Evolutionary conservation across 2,329 filamentous ascomycete species (phyloP).

Genomic region (Xylaria sp.): DNA sequence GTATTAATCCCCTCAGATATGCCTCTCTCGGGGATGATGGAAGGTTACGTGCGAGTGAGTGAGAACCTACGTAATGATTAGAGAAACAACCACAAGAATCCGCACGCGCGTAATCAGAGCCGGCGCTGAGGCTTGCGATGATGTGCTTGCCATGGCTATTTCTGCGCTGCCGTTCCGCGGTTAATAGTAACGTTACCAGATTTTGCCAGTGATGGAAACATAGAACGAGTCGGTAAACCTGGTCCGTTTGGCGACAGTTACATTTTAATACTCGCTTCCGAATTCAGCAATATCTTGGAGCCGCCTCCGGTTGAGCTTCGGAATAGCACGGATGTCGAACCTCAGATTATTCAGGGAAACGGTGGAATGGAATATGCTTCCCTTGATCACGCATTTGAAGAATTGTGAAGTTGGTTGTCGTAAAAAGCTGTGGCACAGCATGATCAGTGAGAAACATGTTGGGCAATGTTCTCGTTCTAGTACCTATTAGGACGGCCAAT

Average conservation of each 20-base stretch:
- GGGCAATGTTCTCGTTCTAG: not conserved
- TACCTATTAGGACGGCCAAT: not conserved
- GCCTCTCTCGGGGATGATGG: not conserved
- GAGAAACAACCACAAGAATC: conserved; percentile 51
- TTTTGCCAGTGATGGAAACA: conserved; percentile 18
- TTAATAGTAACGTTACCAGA: conserved; percentile 34
- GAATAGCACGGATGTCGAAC: conserved; percentile 5
- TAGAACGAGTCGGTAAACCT: not conserved
- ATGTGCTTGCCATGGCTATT: conserved; percentile 23
- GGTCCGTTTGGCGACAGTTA: conserved; percentile 20
- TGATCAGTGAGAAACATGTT: not conserved
- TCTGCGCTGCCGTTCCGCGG: conserved; percentile 13
- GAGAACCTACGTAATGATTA: conserved; percentile 54
- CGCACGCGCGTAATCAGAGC: conserved; percentile 52
- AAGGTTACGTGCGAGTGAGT: conserved; percentile 5
- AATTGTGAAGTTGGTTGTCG: not conserved
- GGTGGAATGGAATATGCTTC: not conserved
- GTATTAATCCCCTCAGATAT: not conserved
- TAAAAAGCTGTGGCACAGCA: not conserved
- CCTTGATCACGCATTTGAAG: not conserved
- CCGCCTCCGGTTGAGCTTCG: conserved; percentile 6
- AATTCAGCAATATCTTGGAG: conserved; percentile 17
- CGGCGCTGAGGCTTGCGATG: conserved; percentile 32
- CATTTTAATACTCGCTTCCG: conserved; percentile 30
- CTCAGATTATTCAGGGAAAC: not conserved